A percentile compares a stretch with the other conserved stretches of the same genome.
phyloP scores from a whole-genome alignment of 306 rosid species.

The Cucumis sativus region DNA sequence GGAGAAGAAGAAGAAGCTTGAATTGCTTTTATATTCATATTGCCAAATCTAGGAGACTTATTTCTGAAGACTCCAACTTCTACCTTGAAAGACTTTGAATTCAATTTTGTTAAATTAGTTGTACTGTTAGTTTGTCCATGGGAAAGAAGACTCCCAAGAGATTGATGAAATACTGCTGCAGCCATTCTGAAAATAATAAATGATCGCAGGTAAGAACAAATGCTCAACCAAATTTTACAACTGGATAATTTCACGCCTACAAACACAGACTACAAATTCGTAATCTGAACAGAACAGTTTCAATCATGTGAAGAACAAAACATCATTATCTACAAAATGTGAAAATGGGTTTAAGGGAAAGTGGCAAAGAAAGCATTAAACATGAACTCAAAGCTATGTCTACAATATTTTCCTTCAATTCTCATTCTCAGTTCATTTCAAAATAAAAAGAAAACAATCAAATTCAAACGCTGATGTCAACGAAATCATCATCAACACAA shows the following conservation, averaged over 20 bases:
- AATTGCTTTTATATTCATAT: constrained; percentile 23
- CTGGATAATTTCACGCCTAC: background rate
- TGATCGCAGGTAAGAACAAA: constrained; percentile 4
- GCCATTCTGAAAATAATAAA: constrained; percentile 59
- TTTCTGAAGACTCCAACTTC: constrained; percentile 33
- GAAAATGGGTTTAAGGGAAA: background rate
- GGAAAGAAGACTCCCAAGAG: constrained; percentile 36
- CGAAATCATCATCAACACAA: constrained; percentile 1
- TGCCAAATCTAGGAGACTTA: constrained; percentile 16
- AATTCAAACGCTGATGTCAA: background rate
- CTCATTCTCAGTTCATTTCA: background rate
- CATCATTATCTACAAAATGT: background rate
- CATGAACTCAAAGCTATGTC: background rate
- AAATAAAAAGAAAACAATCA: background rate
- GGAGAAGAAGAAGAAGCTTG: constrained; percentile 58
- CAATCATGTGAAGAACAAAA: background rate
- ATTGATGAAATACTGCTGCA: constrained; percentile 47
- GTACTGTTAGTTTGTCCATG: constrained; percentile 18
- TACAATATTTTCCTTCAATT: background rate
- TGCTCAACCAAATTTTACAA: background rate
- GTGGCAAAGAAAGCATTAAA: background rate
- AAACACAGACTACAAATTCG: background rate
- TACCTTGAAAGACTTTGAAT: constrained; percentile 26
- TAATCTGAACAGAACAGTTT: background rate
- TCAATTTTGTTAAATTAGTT: constrained; percentile 29